phyloP scores from a whole-genome alignment of 345 rosid genomes.

The Sonneratia alba region DNA sequence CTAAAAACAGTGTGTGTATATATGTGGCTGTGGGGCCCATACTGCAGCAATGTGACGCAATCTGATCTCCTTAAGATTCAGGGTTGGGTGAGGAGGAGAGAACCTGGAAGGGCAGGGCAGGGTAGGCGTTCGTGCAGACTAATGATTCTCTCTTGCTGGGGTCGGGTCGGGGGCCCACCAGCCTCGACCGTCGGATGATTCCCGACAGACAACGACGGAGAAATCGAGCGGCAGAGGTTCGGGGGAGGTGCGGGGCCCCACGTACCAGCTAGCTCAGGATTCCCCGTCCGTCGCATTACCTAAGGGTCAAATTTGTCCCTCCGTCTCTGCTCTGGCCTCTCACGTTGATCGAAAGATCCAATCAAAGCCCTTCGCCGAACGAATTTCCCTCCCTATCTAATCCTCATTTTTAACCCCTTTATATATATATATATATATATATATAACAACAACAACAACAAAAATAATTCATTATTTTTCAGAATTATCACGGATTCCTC shows the following conservation, averaged over 20 bases:
- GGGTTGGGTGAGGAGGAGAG: not conserved
- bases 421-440: no score
- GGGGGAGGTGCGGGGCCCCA: no score
- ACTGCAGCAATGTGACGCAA: not conserved
- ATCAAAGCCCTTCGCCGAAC: not conserved
- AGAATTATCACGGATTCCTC: no score
- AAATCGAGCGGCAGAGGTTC: not conserved
- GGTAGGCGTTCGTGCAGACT: not conserved
- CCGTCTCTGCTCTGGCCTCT: not conserved
- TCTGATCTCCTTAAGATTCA: slow-evolving; percentile 1
- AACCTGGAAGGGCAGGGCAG: not conserved
- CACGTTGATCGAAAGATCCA: not conserved
- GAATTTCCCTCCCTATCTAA: not conserved
- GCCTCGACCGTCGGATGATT: slow-evolving; percentile 1
- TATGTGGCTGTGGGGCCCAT: no score
- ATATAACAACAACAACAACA: not conserved
- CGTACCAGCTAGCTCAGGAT: not conserved
- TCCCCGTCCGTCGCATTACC: not conserved
- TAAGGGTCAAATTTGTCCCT: not conserved
- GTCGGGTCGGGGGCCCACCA: not conserved
- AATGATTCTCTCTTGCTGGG: not conserved
- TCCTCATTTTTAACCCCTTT: not conserved
- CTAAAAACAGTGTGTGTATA: no score
- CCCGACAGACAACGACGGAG: not conserved
- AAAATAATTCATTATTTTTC: not conserved